phyloP scores from a whole-genome alignment of 192 early-diverging fungal species.

The Rhizophagus clarus region DNA sequence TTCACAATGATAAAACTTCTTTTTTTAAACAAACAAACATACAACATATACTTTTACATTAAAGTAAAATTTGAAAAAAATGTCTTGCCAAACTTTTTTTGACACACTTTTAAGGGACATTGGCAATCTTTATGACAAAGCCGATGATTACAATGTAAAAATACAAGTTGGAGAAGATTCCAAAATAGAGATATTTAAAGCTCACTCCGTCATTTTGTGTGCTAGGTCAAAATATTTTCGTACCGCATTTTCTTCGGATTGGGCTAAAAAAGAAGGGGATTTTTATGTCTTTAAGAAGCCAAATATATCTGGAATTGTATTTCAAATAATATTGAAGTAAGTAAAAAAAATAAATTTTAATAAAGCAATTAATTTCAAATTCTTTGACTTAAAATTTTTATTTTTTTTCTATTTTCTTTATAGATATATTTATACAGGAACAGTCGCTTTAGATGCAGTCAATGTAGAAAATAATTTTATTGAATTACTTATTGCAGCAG shows the following conservation, averaged over 20 bases:
- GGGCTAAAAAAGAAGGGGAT: background rate
- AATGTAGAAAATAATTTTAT: background rate
- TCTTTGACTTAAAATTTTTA: too few species aligned
- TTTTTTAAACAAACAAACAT: too few species aligned
- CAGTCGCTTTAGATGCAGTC: background rate
- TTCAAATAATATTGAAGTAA: conserved; percentile 11
- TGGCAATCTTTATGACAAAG: background rate
- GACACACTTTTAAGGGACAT: background rate
- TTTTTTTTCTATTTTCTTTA: background rate
- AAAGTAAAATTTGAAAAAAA: too few species aligned
- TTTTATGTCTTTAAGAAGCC: conserved; percentile 5
- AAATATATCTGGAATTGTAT: background rate
- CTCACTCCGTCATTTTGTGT: conserved; percentile 21
- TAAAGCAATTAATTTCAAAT: too few species aligned
- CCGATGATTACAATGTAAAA: conserved; percentile 16
- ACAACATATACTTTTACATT: too few species aligned
- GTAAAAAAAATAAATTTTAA: background rate
- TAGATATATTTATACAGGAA: conserved; percentile 16
- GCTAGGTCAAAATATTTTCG: conserved; percentile 20
- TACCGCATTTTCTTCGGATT: background rate
- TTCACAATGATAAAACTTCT: too few species aligned
- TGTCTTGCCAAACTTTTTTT: too few species aligned
- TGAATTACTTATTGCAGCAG: conserved; percentile 10
- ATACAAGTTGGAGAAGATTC: conserved; percentile 1
- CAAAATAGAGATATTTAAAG: too few species aligned